phyloP scores from a whole-genome alignment of 106 monocot genomes.

The Allium fistulosum region DNA sequence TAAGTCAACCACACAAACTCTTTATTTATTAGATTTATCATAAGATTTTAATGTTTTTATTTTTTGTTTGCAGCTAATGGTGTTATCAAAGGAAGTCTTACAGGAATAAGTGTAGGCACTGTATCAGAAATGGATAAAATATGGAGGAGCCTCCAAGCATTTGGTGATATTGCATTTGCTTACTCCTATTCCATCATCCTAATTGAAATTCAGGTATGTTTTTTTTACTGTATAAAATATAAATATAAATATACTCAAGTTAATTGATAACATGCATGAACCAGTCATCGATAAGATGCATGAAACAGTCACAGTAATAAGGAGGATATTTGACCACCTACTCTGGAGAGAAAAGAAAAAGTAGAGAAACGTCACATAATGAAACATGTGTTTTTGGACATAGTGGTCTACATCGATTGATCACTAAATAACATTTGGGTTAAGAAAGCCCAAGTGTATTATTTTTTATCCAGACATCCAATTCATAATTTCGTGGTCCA shows the following conservation, averaged over 20 bases:
- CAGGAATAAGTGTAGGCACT: conserved; percentile 46
- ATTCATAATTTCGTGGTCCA: too few relatives aligned
- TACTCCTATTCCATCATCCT: conserved; percentile 93
- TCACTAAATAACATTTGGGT: too few relatives aligned
- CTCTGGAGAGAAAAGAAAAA: too few relatives aligned
- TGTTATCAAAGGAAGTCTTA: conserved; percentile 52
- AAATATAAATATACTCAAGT: too few relatives aligned
- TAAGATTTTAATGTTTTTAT: neutral
- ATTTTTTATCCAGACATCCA: too few relatives aligned
- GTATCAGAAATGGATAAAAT: conserved; percentile 55
- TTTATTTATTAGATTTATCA: neutral
- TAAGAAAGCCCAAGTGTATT: too few relatives aligned
- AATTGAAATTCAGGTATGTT: conserved; percentile 79
- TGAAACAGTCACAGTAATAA: too few relatives aligned
- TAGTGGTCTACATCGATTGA: too few relatives aligned
- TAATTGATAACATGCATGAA: too few relatives aligned
- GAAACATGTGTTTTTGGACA: neutral
- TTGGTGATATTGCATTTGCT: conserved; percentile 91
- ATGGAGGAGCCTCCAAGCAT: conserved; percentile 75
- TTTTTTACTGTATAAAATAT: neutral
- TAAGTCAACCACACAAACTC: neutral
- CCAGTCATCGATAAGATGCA: too few relatives aligned
- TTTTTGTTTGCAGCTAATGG: conserved; percentile 25
- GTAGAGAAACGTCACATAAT: too few relatives aligned
- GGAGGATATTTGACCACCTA: too few relatives aligned